Evolutionary conservation across 2,329 filamentous ascomycete genomes (phyloP), one percentile per base, ranked within the genome.

Genomic region (Eutypella sp.): DNA sequence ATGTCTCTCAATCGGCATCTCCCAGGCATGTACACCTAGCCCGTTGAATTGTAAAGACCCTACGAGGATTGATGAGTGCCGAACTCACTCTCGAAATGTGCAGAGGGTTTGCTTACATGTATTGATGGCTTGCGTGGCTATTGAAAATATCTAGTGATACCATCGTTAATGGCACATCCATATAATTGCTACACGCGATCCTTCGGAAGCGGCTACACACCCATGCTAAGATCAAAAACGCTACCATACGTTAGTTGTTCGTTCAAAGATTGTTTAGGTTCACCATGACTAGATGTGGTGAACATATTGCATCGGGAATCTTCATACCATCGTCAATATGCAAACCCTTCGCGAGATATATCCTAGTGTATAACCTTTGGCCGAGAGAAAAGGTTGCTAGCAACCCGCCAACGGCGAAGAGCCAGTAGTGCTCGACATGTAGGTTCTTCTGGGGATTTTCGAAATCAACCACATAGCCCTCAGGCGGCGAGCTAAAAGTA

Each of bases 391-490:
- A 34, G 3, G 59, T 36, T 2, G 62, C 60, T 31, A 65, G 36
- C 1, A 54, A 40, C 1, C 52, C 58, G 3, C 55, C 47, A 3
- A 64, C 45, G 0, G 53, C 60, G 46, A 63, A 62, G 13, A 64
- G 48, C 1, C 58, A 40, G 13, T 55, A 64, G 13, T 60, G 55
- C 0, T 58, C 43, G 1, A 49, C 24, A 13, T 56, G 56, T 13
- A 47, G 53, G 18, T 59, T 54, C 11, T 53, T 52, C 31, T 54
- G 53, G 2, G 65, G 64, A 34, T 66, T 52, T 2, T 59, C 58
- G 37, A 68, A 64, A 41, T 68, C 52, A 20, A 67, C 59, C 8
- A 57, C 54, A 44, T 66, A 68, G 25, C 53, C 64, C 6, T 53
- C 47, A 3, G 64, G 63, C 4, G 64, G 57, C 18, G 49, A 29